phyloP scores from a whole-genome alignment of 2,329 filamentous ascomycete species.

The Penicillium sp. region DNA sequence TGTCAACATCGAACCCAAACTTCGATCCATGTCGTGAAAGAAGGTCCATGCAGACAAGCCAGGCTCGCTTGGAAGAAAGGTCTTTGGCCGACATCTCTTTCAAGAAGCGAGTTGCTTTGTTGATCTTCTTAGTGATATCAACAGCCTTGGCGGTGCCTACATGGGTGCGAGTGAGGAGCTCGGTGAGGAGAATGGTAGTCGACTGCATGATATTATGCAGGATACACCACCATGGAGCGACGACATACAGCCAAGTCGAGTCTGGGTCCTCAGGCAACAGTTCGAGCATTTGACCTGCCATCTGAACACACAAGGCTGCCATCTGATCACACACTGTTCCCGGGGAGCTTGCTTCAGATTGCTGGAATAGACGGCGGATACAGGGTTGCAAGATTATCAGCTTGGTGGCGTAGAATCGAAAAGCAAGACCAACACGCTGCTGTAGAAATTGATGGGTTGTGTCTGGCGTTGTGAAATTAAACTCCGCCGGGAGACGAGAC shows the following conservation, averaged over 20 bases:
- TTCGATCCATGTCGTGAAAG: conserved; percentile 23
- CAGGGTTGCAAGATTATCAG: conserved; percentile 47
- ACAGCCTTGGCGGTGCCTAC: conserved; percentile 33
- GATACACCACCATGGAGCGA: conserved; percentile 44
- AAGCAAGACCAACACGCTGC: conserved; percentile 39
- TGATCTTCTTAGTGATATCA: conserved; percentile 29
- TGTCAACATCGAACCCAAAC: conserved; percentile 14
- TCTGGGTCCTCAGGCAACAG: conserved; percentile 38
- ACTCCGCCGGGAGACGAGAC: conserved; percentile 38
- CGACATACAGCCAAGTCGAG: conserved; percentile 30
- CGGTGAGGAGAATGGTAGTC: conserved; percentile 39
- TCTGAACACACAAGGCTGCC: conserved; percentile 39
- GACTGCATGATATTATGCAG: conserved; percentile 46
- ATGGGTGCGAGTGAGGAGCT: conserved; percentile 36
- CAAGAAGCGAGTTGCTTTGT: conserved; percentile 41
- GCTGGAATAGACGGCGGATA: conserved; percentile 39
- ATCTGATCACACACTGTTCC: conserved; percentile 35
- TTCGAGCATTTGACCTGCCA: conserved; percentile 36
- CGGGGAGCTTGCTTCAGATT: conserved; percentile 26
- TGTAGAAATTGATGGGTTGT: conserved; percentile 30
- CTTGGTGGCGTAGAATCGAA: conserved; percentile 46
- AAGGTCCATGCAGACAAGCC: conserved; percentile 32
- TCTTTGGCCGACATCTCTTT: conserved; percentile 38
- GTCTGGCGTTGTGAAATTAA: conserved; percentile 35
- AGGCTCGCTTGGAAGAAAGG: conserved; percentile 36